phyloP scores from a whole-genome alignment of 108 stramenopile species.

The Mayamaea pseudoterrestris region DNA sequence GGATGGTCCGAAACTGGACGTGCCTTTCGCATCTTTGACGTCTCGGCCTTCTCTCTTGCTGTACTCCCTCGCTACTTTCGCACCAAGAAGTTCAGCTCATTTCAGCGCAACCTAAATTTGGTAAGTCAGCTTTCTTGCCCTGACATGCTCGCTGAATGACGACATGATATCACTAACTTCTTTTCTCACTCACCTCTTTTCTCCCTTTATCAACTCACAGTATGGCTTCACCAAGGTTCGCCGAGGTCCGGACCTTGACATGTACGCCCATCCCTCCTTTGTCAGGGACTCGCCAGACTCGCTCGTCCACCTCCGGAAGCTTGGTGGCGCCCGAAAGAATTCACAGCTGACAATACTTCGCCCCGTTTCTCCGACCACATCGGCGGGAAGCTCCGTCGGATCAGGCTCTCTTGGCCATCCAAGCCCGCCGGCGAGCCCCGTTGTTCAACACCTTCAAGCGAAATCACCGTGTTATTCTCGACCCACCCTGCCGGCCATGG shows the following conservation, averaged over 20 bases:
- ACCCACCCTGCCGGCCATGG: background rate
- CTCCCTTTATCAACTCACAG: slow-evolving; percentile 26
- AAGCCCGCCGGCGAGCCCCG: background rate
- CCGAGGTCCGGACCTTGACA: slow-evolving; percentile 57
- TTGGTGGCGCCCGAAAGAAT: background rate
- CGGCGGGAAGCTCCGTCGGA: background rate
- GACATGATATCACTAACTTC: background rate
- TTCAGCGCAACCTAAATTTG: slow-evolving; percentile 87
- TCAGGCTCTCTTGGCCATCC: background rate
- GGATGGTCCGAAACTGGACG: slow-evolving; percentile 66
- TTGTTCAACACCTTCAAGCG: background rate
- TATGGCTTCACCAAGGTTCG: slow-evolving; percentile 78
- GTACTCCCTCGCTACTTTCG: slow-evolving; percentile 83
- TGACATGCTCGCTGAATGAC: background rate
- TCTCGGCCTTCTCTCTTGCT: slow-evolving; percentile 41
- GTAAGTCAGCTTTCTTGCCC: slow-evolving; percentile 25
- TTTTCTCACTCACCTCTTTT: slow-evolving; percentile 4
- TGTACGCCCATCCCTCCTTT: slow-evolving; percentile 68
- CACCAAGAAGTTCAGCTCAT: slow-evolving; percentile 83
- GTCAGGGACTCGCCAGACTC: slow-evolving; percentile 35
- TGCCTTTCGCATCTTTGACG: slow-evolving; percentile 70
- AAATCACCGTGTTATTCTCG: background rate
- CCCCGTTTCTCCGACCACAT: slow-evolving; percentile 1
- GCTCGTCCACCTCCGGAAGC: slow-evolving; percentile 46
- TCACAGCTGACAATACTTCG: background rate